phyloP scores from a whole-genome alignment of 352 stramenopile genomes.

The Pythium dissotocum region DNA sequence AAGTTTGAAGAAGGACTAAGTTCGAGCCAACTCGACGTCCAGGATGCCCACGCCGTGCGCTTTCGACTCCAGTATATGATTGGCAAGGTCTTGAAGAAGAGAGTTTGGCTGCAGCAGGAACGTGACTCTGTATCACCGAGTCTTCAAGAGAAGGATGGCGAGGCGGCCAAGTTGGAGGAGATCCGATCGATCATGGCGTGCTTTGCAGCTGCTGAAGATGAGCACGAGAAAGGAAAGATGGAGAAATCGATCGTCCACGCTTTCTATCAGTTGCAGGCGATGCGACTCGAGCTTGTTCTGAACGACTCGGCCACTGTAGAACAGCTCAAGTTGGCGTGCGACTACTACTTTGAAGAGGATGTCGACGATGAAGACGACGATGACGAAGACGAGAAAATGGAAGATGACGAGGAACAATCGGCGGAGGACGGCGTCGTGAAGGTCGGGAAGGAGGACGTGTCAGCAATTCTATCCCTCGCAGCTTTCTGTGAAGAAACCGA shows the following conservation, averaged over 20 bases:
- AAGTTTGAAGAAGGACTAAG: constrained; percentile 48
- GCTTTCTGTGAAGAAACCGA: neutral
- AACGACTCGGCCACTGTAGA: constrained; percentile 27
- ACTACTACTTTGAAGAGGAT: constrained; percentile 62
- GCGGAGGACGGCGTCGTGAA: constrained; percentile 14
- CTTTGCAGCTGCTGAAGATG: constrained; percentile 59
- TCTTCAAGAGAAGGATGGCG: neutral
- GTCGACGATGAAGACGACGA: constrained; percentile 19
- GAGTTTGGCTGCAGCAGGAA: constrained; percentile 33
- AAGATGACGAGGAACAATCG: constrained; percentile 7
- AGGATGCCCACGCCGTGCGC: constrained; percentile 45
- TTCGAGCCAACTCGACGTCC: constrained; percentile 33
- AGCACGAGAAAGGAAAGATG: constrained; percentile 59
- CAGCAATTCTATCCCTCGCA: constrained; percentile 31
- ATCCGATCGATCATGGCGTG: constrained; percentile 36
- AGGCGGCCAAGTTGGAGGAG: neutral
- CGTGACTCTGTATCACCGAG: neutral
- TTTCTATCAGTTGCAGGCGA: constrained; percentile 72
- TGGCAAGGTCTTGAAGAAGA: constrained; percentile 74
- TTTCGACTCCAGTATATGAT: constrained; percentile 79
- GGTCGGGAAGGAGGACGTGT: constrained; percentile 47
- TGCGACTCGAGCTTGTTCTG: constrained; percentile 57
- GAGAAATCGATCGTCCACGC: constrained; percentile 76
- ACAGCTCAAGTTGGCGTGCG: constrained; percentile 42
- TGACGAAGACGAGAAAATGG: constrained; percentile 17